These are phyloP conservation scores for Yarrowia hollandica DNA, from an alignment of 805 yeast species.

Conservation along the genomic window DNA sequence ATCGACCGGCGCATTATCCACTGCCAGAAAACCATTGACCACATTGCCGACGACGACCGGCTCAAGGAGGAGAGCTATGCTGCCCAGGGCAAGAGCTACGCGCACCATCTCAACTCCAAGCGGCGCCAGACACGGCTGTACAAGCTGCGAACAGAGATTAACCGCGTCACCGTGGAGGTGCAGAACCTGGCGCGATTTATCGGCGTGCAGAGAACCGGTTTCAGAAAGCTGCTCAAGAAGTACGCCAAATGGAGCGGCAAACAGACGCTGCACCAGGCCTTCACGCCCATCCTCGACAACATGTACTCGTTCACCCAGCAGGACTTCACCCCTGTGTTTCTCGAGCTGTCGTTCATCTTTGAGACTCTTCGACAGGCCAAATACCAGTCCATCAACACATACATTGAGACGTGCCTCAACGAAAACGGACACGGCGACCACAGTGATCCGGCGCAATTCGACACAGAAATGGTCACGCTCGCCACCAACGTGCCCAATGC, in stretches of 20 bases:
- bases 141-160: conserved; percentile 44
- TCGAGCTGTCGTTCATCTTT: conserved; percentile 57
- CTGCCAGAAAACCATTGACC: conserved; percentile 45
- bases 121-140: conserved; percentile 34
- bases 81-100: conserved; percentile 3
- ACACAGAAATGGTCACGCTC: conserved; percentile 39
- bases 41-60: conserved; percentile 36
- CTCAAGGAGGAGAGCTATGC: conserved; percentile 8
- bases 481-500: conserved; percentile 39
- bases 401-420: background rate
- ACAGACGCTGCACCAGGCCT: conserved; percentile 38
- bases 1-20: conserved; percentile 52
- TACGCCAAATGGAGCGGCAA: conserved; percentile 49
- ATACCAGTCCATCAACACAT: conserved; percentile 28
- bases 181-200: conserved; percentile 71
- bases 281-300: conserved; percentile 44
- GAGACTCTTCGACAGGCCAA: conserved; percentile 47
- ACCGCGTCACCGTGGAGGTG: conserved; percentile 50
- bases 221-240: conserved; percentile 73
- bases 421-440: background rate
- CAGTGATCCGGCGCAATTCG: conserved; percentile 36
- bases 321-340: conserved; percentile 61
- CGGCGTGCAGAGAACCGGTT: conserved; percentile 68
- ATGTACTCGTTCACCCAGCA: conserved; percentile 59
- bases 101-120: conserved; percentile 30